Base-by-base conservation (phyloP, 805 yeast species). In the Candida chauliodis region DNA sequence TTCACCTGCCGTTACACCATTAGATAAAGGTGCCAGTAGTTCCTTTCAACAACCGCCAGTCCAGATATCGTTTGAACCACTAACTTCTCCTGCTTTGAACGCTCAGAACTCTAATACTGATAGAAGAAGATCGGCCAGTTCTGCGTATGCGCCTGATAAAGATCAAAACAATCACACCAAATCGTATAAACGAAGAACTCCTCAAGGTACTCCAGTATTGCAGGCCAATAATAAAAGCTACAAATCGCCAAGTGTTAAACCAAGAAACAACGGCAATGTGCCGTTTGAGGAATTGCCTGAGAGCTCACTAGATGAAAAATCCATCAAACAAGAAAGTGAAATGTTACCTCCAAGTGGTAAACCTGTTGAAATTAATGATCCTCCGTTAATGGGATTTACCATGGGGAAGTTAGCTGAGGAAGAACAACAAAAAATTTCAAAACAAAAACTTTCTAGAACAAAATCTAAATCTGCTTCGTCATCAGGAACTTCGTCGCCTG, bases 1-100 rank as follows among this genome's bases (percentile, higher is more conserved):
- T 1, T 81, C 90, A 2, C 95, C 95, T 0, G 81, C 84, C 8
- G 83, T 79, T 11, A 77, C 88, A 2, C 88, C 88, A 1, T 49
- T 72, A 50, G 87, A 73, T 15, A 46, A 51, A 24, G 59, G 53
- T 30, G 54, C 53, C 5, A 55, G 53, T 47, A 6, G 14, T 23
- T 29, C 24, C 14, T 29, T 32, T 17, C 40, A 24, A 29, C 47
- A 43, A 24, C 57, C 52, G 7, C 59, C 65, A 21, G 46, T 59
- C 14, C 52, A 54, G 34, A 47, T 60, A 1, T 45, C 59, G n/a
- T 66, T 67, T 44, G 71, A 65, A 50, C 74, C 89, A 0, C 63
- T 82, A 49, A 78, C 88, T 3, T 79, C 86, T 0, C 89, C 89
- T 0, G 86, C 86, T 3, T 55, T 81, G 41, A 75, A 69, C 43